These are phyloP conservation scores for Aspergillus mulundensis DNA, from an alignment of 495 filamentous ascomycete species.

Conservation along the genomic window DNA sequence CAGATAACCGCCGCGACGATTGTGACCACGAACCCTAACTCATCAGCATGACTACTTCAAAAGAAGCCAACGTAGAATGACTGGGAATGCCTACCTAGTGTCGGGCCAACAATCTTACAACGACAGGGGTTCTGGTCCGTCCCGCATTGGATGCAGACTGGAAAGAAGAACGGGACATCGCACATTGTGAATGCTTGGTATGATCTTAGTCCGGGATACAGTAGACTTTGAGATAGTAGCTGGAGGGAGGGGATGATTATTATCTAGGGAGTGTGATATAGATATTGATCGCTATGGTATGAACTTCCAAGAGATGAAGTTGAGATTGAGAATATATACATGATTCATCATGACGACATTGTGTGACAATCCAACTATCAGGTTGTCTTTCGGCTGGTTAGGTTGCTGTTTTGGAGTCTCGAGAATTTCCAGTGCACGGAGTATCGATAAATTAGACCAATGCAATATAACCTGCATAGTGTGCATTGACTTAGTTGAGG, in stretches of 20 bases:
- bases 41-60: not conserved
- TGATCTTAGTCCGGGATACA: not conserved
- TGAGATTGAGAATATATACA: not conserved
- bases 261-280: not conserved
- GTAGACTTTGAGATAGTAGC: not conserved
- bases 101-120: conserved; percentile 60
- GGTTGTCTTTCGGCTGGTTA: too few relatives aligned
- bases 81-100: conserved; percentile 41
- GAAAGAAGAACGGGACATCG: conserved; percentile 41
- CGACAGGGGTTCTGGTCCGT: conserved; percentile 59
- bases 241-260: not conserved
- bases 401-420: not conserved
- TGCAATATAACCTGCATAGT: not conserved
- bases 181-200: conserved; percentile 24
- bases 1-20: conserved; percentile 53
- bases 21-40: conserved; percentile 40
- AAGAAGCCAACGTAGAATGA: not conserved
- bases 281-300: not conserved
- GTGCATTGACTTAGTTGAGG: not conserved
- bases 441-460: too few relatives aligned
- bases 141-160: conserved; percentile 53
- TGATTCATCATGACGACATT: conserved; percentile 10
- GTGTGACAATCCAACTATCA: not conserved
- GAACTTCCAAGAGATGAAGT: not conserved
- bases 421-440: too few relatives aligned